Evolutionary conservation across 169 alveolate species (phyloP).

Genomic region (Plasmodium gaboni): DNA sequence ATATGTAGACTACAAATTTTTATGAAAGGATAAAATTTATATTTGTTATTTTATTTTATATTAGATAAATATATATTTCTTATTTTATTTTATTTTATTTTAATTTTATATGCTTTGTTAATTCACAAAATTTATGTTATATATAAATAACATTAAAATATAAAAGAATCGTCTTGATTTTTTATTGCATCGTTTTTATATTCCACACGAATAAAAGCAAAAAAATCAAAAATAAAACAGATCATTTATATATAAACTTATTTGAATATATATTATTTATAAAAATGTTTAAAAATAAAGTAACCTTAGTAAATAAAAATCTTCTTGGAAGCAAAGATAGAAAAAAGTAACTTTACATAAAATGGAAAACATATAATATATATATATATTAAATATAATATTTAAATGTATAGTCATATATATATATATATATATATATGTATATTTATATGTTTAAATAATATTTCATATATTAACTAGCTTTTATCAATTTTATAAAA

Average conservation of each 20-base stretch:
- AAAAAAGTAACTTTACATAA: constrained; percentile 38
- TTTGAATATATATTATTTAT: background rate
- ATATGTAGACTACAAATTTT: too few relatives aligned
- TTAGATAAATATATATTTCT: too few relatives aligned
- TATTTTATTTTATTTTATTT: too few relatives aligned
- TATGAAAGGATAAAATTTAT: too few relatives aligned
- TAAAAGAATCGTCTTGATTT: too few relatives aligned
- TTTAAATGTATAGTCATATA: background rate
- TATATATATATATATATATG: background rate
- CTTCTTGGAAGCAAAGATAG: constrained; percentile 72
- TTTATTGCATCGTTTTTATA: too few relatives aligned
- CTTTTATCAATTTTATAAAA: background rate
- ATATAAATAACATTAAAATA: too few relatives aligned
- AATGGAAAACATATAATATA: background rate
- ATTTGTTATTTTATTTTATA: too few relatives aligned
- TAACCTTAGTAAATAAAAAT: constrained; percentile 41
- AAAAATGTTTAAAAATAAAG: constrained; percentile 55
- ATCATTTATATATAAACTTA: background rate
- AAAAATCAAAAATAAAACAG: too few relatives aligned
- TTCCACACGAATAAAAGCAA: too few relatives aligned
- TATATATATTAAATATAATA: background rate
- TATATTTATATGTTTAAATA: background rate
- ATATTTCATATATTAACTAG: background rate
- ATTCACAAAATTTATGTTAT: too few relatives aligned
- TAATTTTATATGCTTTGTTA: too few relatives aligned